A percentile compares a stretch with the other conserved stretches of the same genome.
These are phyloP conservation scores for Nicotiana paniculata DNA, from an alignment of 257 asterid genomes.

Conservation along the genomic window DNA sequence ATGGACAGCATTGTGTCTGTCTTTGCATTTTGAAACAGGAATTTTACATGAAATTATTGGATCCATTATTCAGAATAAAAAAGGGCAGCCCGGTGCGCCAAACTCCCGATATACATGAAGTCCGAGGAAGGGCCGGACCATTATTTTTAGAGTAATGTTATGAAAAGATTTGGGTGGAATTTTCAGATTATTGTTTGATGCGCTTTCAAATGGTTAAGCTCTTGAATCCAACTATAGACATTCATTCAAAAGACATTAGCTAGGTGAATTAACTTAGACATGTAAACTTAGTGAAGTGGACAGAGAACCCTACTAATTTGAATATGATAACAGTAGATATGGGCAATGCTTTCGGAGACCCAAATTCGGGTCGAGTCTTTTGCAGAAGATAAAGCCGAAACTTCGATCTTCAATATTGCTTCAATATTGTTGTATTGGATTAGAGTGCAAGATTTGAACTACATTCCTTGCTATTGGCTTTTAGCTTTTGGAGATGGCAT, in stretches of 20 bases:
- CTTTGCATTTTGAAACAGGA: neutral
- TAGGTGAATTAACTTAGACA: neutral
- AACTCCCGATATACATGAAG: too few species aligned
- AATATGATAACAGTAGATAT: neutral
- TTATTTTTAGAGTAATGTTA: neutral
- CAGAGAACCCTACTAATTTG: neutral
- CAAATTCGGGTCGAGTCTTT: neutral
- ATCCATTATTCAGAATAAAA: neutral
- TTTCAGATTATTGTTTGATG: neutral
- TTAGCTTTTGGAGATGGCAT: neutral
- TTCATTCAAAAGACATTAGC: neutral
- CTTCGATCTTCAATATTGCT: neutral
- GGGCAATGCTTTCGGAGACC: neutral
- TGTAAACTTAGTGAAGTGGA: neutral
- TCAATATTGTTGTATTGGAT: neutral
- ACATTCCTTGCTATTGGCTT: neutral
- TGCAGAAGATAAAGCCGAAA: neutral
- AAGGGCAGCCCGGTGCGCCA: too few species aligned
- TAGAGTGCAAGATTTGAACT: neutral
- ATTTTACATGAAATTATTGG: neutral
- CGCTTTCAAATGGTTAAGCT: neutral
- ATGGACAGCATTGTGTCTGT: neutral
- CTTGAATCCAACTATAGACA: neutral
- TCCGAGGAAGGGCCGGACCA: too few species aligned
- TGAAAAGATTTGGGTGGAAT: neutral